Conservation (phyloP, 768 basidiomycete genomes). For the Dioszegia hungarica region DNA sequence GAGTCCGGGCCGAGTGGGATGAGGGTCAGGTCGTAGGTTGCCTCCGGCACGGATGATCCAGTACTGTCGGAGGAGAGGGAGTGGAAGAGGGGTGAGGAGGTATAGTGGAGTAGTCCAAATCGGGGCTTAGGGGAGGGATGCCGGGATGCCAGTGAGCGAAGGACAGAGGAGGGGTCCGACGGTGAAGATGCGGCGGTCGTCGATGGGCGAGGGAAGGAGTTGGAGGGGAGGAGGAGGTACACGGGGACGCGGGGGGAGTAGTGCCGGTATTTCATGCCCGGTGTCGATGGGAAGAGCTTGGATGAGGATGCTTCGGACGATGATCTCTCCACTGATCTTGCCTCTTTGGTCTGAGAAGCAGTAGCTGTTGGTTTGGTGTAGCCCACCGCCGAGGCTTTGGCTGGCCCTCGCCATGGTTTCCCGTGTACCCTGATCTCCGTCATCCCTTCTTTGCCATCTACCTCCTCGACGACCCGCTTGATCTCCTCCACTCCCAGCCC, state of each 20-base stretch:
- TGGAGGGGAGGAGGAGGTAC: constrained; percentile 56
- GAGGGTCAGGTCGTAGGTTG: constrained; percentile 12
- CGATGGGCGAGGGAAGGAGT: constrained; percentile 48
- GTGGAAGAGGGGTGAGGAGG: constrained; percentile 25
- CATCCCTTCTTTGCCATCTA: constrained; percentile 47
- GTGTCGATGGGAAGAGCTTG: constrained; percentile 68
- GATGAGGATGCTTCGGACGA: not conserved
- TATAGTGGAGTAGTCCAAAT: constrained; percentile 36
- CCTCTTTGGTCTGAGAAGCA: not conserved
- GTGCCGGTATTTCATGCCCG: constrained; percentile 98
- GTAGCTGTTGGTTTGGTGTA: not conserved
- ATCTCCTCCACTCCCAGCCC: constrained; percentile 89
- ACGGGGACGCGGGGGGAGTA: constrained; percentile 90
- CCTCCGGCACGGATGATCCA: too few relatives aligned
- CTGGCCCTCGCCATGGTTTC: constrained; percentile 32
- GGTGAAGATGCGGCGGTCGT: not conserved
- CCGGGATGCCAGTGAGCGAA: not conserved
- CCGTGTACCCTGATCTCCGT: constrained; percentile 40
- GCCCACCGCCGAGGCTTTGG: too few relatives aligned
- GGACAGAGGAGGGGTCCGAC: not conserved
- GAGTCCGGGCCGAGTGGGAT: constrained; percentile 48
- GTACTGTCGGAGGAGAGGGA: constrained; percentile 1
- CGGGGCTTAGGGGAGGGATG: not conserved
- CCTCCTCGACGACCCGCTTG: constrained; percentile 56
- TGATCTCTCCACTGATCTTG: not conserved